Conservation (phyloP, 2,329 filamentous ascomycete species). For the Fusarium sulawesiense region DNA sequence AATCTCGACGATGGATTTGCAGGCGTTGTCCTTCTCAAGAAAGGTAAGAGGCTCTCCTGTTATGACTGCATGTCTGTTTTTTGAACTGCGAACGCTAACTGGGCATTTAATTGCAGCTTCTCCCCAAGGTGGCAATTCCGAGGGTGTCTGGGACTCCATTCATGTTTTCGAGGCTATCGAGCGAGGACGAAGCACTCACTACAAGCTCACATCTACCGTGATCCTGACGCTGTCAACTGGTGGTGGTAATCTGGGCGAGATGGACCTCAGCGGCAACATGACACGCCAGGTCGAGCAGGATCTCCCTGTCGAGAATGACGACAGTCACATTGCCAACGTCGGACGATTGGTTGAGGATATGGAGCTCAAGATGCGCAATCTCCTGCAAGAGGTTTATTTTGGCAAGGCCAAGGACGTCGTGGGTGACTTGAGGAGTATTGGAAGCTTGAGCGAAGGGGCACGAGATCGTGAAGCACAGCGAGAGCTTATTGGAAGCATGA, state of each 20-base stretch:
- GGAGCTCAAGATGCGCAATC: conserved; percentile 99
- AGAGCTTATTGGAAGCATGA: conserved; percentile 82
- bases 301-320: conserved; percentile 87
- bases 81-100: conserved; percentile 20
- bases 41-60: conserved; percentile 67
- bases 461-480: conserved; percentile 85
- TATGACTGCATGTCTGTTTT: background rate
- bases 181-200: conserved; percentile 89
- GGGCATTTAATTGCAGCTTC: conserved; percentile 62
- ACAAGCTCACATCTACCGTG: conserved; percentile 97
- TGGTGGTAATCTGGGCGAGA: conserved; percentile 73
- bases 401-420: conserved; percentile 99
- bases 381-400: conserved; percentile 99
- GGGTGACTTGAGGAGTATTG: conserved; percentile 89
- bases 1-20: conserved; percentile 98
- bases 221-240: conserved; percentile 84
- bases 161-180: conserved; percentile 98
- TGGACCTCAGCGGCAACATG: conserved; percentile 98
- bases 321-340: conserved; percentile 94
- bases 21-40: conserved; percentile 94
- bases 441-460: conserved; percentile 84
- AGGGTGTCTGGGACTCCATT: conserved; percentile 96
- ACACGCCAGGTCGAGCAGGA: conserved; percentile 95
- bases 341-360: conserved; percentile 97
- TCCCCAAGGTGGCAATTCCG: conserved; percentile 71